Base-by-base conservation (phyloP, 2,329 filamentous ascomycete genomes). In the Camillea tinctor region DNA sequence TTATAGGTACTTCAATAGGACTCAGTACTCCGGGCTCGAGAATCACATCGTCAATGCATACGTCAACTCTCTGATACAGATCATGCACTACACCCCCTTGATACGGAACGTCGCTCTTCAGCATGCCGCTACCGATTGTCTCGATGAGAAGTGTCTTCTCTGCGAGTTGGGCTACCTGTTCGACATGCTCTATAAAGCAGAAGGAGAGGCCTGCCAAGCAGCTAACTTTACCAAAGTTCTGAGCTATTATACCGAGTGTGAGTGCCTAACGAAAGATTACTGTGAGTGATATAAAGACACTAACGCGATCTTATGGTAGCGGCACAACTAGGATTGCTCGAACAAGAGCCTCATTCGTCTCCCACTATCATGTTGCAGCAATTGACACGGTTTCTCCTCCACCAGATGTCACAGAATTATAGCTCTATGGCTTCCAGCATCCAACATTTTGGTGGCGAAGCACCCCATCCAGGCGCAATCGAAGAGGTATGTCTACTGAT, bases 11-110 rank as follows among this genome's bases (percentile, higher is more conserved):
- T 99, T 96, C 81, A 99, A 99, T 76, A 93, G 91, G 73, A 98
- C 96, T 1, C 82, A 80, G 22, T 97, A 92, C 72, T 97, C 95
- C 9, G 95, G 95, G 0, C 80, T 99, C 48, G 94, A 99, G 74
- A 99, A 92, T 52, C 94, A 99, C 73, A 97, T 99, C 62, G 86
- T 93, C 50, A 98, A 99, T 73, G 97, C 94, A 1, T 99, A 98
- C 71, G 92, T 93, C 58, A 99, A 99, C 69, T 85, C 95, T 0
- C 83, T 99, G 4, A 80, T 99, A 36, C 95, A 99, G 73, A 83
- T 99, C 1, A 88, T 97, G 75, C 90, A 93, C 65, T 98, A 96
- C 71, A 96, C 92, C 1, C 93, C 94, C 1, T 76, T 96, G 20
- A 81, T 97, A 56, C 88, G 94, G 53, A 99, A 99, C 70, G 77